Percentiles rank a stretch among this genome's conserved stretches.
Evolutionary conservation across 1,284 basidiomycete genomes (phyloP).

Genomic region (Meira nashicola): DNA sequence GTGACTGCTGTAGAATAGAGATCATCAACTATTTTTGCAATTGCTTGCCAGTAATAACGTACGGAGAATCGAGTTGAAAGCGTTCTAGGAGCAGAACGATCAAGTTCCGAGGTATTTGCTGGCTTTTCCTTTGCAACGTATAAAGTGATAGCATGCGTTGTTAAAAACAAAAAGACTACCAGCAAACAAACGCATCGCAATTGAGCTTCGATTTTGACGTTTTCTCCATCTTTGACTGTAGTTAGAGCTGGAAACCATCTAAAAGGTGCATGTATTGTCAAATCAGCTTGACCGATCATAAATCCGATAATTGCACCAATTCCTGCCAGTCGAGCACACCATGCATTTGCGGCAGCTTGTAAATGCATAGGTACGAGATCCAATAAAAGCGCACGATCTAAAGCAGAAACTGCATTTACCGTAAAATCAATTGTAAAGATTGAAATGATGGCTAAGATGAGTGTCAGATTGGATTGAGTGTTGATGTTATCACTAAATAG

Average conservation of each 20-base stretch:
- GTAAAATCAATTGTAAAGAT: constrained; percentile 89
- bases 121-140: constrained; percentile 15
- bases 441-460: constrained; percentile 73
- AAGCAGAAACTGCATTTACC: constrained; percentile 79
- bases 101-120: background rate
- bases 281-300: constrained; percentile 41
- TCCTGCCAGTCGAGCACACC: constrained; percentile 76
- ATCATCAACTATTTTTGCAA: background rate
- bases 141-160: constrained; percentile 31
- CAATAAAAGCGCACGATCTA: constrained; percentile 75
- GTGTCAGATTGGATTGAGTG: constrained; percentile 57
- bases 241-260: constrained; percentile 21
- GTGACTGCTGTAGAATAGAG: background rate
- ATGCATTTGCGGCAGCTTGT: constrained; percentile 85
- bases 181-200: constrained; percentile 30
- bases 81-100: constrained; percentile 1
- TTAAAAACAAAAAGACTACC: constrained; percentile 24
- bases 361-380: constrained; percentile 61
- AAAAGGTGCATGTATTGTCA: constrained; percentile 24
- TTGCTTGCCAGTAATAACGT: background rate
- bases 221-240: constrained; percentile 9
- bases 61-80: background rate
- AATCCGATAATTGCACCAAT: constrained; percentile 44
- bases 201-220: constrained; percentile 16
- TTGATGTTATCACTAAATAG: constrained; percentile 55